These are phyloP conservation scores for Neltuma alba DNA, from an alignment of 306 rosid species.

Conservation along the genomic window DNA sequence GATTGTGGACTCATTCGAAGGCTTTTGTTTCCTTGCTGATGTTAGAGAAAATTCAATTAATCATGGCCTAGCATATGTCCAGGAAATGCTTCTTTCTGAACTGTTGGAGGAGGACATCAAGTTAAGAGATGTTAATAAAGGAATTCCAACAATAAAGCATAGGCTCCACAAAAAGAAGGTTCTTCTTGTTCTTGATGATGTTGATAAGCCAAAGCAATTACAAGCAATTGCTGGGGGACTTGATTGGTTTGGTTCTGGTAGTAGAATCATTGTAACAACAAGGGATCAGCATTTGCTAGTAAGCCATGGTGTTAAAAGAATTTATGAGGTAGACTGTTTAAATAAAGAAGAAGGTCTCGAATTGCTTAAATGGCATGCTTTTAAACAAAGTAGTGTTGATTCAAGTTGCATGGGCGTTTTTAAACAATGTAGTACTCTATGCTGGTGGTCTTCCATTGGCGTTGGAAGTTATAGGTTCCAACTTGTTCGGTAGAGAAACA, in stretches of 20 bases:
- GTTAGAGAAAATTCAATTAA: neutral
- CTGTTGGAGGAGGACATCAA: neutral
- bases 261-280: constrained; percentile 5
- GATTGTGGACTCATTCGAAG: neutral
- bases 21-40: neutral
- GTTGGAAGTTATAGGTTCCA: constrained; percentile 9
- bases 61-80: neutral
- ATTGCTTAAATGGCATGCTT: no score
- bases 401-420: no score
- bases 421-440: no score
- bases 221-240: neutral
- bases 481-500: neutral
- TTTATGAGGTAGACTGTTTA: no score
- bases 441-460: no score
- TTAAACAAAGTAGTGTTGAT: no score
- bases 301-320: no score
- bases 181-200: constrained; percentile 6
- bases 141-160: neutral
- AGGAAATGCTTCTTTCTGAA: constrained; percentile 8
- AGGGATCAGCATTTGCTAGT: no score
- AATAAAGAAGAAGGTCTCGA: no score
- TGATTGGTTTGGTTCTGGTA: constrained; percentile 14
- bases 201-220: neutral
- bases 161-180: constrained; percentile 11
- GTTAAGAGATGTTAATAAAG: neutral